Base-by-base conservation (phyloP, 2,329 filamentous ascomycete species). In the Colletotrichum graminicola region DNA sequence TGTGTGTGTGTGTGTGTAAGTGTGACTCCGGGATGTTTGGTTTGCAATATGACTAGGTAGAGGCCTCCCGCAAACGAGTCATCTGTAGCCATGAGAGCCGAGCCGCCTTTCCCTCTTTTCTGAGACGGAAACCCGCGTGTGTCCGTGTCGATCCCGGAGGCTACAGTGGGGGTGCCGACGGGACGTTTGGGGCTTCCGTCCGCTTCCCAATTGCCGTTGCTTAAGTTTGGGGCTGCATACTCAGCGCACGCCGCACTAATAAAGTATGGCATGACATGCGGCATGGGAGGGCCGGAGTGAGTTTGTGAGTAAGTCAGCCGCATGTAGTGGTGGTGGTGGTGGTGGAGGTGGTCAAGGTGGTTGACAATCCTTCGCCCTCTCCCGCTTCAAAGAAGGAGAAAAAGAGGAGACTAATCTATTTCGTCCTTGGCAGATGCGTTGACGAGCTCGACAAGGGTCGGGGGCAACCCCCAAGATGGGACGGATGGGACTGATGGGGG, bases 401-500 rank as follows among this genome's bases (percentile, higher is more conserved):
- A 29, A 32, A 49, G 52, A 11, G 39, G 62, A n/a, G 39, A 49
- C 51, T 36, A 56, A 57, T 57, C 52, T 55, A 57, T 64, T 26
- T 12, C 16, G 11, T n/a, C 39, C 39, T 41, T 36, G 52, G 52
- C 32, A 47, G 39, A 45, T 39, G 32, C 52, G 52, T 52, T 32
- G 62, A 49, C 41, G 54, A 51, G 23, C 32, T 36, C 45, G 4
- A 29, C 4, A 2, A 43, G 18, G 63, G 63, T 26, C 55, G 34
- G 16, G 63, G 41, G 55, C 21, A 32, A n/a, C n/a, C 52, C 43
- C 54, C 34, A 7, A 54, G 45, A 43, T 29, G 47, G 34, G n/a
- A 36, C 60, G 43, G 55, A 43, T 29, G 47, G 34, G n/a, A 36
- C 47, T 29, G 55, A 43, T 39, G 60, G 60, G 60, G 29, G n/a